phyloP scores from a whole-genome alignment of 352 stramenopile species.

The Pythium monospermum region DNA sequence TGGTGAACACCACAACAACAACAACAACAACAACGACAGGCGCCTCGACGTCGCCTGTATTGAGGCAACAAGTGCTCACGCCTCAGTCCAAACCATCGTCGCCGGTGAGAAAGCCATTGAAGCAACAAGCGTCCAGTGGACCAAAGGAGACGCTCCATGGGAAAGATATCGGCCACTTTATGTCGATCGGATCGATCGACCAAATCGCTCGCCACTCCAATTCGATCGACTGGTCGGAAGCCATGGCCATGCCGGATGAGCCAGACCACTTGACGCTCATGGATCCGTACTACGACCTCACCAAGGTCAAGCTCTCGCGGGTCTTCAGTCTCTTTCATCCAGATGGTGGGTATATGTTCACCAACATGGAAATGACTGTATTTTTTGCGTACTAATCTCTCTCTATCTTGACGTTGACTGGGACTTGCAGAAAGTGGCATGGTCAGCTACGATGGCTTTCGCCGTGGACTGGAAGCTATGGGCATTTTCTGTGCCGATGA shows the following conservation, averaged over 20 bases:
- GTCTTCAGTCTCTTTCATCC: slow-evolving; percentile 65
- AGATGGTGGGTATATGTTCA: slow-evolving; percentile 40
- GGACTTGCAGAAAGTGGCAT: slow-evolving; percentile 23
- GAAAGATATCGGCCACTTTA: slow-evolving; percentile 56
- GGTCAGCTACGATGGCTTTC: slow-evolving; percentile 73
- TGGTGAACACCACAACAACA: not conserved
- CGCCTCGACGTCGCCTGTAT: not conserved
- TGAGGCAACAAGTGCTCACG: slow-evolving; percentile 9
- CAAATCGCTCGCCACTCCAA: slow-evolving; percentile 26
- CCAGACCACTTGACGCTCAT: slow-evolving; percentile 57
- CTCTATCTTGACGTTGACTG: not conserved
- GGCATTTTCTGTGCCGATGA: slow-evolving; percentile 64
- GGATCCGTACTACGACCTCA: slow-evolving; percentile 85
- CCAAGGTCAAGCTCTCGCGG: slow-evolving; percentile 57
- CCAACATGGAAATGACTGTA: no score
- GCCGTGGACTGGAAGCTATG: slow-evolving; percentile 65
- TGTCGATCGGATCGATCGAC: slow-evolving; percentile 55
- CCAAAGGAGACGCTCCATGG: slow-evolving; percentile 44
- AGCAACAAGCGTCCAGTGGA: not conserved
- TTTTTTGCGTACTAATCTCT: no score
- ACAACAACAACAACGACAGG: slow-evolving; percentile 2
- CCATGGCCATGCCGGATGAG: slow-evolving; percentile 37
- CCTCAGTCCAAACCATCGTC: slow-evolving; percentile 3
- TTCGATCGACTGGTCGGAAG: slow-evolving; percentile 65
- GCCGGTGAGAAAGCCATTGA: slow-evolving; percentile 4